Base-by-base conservation (phyloP, 208 protist genomes). In the Sergeia podlipaevii region DNA sequence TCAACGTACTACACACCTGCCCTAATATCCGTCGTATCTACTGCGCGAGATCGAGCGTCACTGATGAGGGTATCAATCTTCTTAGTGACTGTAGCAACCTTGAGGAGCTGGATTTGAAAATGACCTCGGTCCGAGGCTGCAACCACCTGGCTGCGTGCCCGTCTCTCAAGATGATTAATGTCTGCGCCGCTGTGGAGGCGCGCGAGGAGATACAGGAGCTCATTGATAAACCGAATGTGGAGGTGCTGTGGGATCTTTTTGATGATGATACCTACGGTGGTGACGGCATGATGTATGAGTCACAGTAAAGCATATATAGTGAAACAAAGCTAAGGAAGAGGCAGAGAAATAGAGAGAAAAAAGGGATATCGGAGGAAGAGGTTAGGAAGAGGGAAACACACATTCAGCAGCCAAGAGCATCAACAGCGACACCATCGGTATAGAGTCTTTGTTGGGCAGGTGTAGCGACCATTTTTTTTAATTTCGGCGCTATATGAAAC, bases 1-100 rank as follows among this genome's bases (percentile, higher is more conserved):
- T 92, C 13, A 92, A 92, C 68, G 80, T 87, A 13, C 66, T 92
- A 23, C 63, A 60, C n/a, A 83, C 64, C 10, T 92, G 85, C 64
- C 78, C 80, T 1, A 65, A 73, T 27, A 89, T 92, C 24, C 66
- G 66, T 7, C 85, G 80, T 41, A 80, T 89, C 37, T 77, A 89
- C 37, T 87, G 85, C 50, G 66, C 71, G 8, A 49, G 65, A 21
- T 87, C 80, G 30, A 65, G 68, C 10, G 71, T 92, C n/a, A 86
- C 67, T 18, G 73, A 86, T 51, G 78, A 85, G n/a, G 80, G 85
- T 23, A 74, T 89, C 32, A 70, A 65, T 6, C 44, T 70, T 37
- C 72, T 92, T 17, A 68, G 58, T 18, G 71, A 74, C 41, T 89
- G 85, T 23, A 21, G 53, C 3, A 63, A 73, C 23, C 63, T 92